Percentiles rank a stretch among this genome's conserved stretches.
These are phyloP conservation scores for Macrocybe gigantea DNA, from an alignment of 768 basidiomycete species.

Conservation along the genomic window DNA sequence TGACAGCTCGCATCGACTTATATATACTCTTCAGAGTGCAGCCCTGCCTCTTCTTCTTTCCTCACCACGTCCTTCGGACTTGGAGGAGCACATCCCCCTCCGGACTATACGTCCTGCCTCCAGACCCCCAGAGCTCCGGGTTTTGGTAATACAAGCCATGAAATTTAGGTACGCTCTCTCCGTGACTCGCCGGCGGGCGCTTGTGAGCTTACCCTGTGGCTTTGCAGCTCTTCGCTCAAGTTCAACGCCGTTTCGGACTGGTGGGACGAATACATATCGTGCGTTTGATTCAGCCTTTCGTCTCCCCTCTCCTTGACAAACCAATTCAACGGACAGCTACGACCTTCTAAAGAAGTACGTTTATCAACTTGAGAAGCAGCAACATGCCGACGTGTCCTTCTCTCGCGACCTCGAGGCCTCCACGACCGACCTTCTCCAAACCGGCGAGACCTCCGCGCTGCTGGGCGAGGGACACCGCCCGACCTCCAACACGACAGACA, in stretches of 20 bases:
- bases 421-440: too few relatives aligned
- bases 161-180: too few relatives aligned
- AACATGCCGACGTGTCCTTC: slow-evolving; percentile 36
- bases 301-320: neutral
- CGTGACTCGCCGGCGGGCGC: too few relatives aligned
- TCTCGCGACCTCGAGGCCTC: slow-evolving; percentile 54
- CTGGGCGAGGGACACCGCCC: slow-evolving; percentile 27
- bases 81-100: too few relatives aligned
- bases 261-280: slow-evolving; percentile 92
- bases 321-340: slow-evolving; percentile 45
- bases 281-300: slow-evolving; percentile 21
- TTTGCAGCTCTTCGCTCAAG: slow-evolving; percentile 69
- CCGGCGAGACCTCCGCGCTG: slow-evolving; percentile 51
- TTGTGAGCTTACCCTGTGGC: too few relatives aligned
- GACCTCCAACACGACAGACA: slow-evolving; percentile 35
- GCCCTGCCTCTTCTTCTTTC: too few relatives aligned
- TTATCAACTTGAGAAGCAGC: slow-evolving; percentile 80
- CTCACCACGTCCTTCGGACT: too few relatives aligned
- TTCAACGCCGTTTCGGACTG: slow-evolving; percentile 90
- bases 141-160: too few relatives aligned
- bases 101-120: too few relatives aligned
- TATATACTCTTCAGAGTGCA: too few relatives aligned
- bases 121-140: too few relatives aligned
- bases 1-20: too few relatives aligned
- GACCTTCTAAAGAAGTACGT: slow-evolving; percentile 80